Evolutionary conservation across 225 moss, liverwort and hornwort species (phyloP).

Genomic region (Thuidium tamariscinum): DNA sequence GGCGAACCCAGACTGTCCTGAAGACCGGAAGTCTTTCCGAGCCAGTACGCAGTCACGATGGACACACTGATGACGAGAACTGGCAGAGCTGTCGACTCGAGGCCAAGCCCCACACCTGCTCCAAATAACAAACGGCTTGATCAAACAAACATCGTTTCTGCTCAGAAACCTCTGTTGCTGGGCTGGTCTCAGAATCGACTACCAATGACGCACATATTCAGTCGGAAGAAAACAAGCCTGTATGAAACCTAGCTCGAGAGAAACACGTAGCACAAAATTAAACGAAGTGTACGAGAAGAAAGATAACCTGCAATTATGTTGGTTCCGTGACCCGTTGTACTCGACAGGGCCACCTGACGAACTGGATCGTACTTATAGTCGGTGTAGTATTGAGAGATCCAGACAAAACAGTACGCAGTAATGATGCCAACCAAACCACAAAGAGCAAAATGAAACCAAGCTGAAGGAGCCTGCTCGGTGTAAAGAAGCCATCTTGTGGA

Average conservation of each 20-base stretch:
- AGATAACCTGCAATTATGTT: constrained; percentile 72
- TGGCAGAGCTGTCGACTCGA: constrained; percentile 88
- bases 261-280: not conserved
- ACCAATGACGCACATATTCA: not conserved
- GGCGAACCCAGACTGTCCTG: constrained; percentile 63
- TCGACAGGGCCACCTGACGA: constrained; percentile 80
- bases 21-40: constrained; percentile 93
- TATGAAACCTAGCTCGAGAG: not conserved
- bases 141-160: not conserved
- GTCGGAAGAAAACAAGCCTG: not conserved
- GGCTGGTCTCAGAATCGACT: not conserved
- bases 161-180: not conserved
- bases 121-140: not conserved
- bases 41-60: constrained; percentile 81
- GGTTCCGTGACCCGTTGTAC: constrained; percentile 97
- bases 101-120: constrained; percentile 79
- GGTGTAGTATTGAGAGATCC: constrained; percentile 98
- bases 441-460: constrained; percentile 96
- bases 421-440: constrained; percentile 95
- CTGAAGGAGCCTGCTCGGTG: constrained; percentile 93
- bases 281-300: not conserved
- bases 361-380: constrained; percentile 99
- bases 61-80: constrained; percentile 85
- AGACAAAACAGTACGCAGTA: constrained; percentile 90
- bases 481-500: constrained; percentile 95